These are phyloP conservation scores for Hermanozyma aechmeae DNA, from an alignment of 805 yeast species.

Conservation along the genomic window DNA sequence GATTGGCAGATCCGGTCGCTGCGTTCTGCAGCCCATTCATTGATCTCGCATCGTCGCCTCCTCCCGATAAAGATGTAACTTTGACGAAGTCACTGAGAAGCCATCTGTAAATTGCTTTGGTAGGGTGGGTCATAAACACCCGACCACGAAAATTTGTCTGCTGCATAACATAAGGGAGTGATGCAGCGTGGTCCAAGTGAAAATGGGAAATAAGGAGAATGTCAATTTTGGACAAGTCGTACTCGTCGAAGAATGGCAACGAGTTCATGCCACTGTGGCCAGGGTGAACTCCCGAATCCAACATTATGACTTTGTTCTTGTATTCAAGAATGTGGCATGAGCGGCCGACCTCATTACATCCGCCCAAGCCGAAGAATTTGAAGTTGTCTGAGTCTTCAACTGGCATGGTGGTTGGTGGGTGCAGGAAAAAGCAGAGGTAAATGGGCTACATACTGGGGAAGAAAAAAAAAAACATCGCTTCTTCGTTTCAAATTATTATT, in stretches of 20 bases:
- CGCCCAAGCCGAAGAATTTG: conserved; percentile 85
- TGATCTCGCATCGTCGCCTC: conserved; percentile 22
- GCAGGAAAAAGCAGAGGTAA: no score
- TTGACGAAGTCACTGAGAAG: conserved; percentile 86
- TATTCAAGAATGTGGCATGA: conserved; percentile 89
- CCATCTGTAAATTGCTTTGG: conserved; percentile 97
- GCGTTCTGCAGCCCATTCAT: conserved; percentile 6
- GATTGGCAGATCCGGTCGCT: conserved; percentile 29
- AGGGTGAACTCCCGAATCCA: conserved; percentile 98
- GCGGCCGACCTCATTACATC: conserved; percentile 97
- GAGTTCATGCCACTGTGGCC: conserved; percentile 86
- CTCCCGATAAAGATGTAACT: conserved; percentile 58
- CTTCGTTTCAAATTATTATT: no score
- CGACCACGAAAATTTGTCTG: conserved; percentile 91
- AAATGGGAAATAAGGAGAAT: conserved; percentile 84
- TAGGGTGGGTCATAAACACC: conserved; percentile 98
- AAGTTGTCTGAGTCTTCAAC: conserved; percentile 28
- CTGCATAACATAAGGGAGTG: conserved; percentile 96
- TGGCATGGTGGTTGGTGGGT: no score
- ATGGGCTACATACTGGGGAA: no score
- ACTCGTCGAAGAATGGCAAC: conserved; percentile 92
- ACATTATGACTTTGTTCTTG: conserved; percentile 90
- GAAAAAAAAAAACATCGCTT: no score
- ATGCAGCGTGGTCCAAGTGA: conserved; percentile 97
- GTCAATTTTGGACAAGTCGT: conserved; percentile 81